Evolutionary conservation across 2,329 filamentous ascomycete genomes (phyloP).

Genomic region (Leptographium lundbergii): DNA sequence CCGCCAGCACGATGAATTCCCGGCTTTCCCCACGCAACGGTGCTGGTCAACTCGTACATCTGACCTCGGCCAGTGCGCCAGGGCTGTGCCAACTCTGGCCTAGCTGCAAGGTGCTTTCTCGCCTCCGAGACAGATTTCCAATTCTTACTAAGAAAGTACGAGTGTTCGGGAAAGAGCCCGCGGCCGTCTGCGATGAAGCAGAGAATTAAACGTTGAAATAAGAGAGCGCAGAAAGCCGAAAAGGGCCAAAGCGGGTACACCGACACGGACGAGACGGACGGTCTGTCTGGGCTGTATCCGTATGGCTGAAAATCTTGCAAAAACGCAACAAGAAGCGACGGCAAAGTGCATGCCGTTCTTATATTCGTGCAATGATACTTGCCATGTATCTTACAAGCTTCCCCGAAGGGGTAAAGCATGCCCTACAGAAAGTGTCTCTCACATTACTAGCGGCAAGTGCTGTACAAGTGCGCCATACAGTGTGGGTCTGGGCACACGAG

Average conservation of each 20-base stretch:
- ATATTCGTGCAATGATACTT: too few relatives aligned
- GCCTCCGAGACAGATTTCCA: neutral
- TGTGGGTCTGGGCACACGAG: neutral
- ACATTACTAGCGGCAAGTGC: neutral
- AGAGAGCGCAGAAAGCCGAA: neutral
- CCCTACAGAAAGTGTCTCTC: neutral
- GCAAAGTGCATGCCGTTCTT: neutral
- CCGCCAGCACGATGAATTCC: conserved; percentile 2
- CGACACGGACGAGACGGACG: neutral
- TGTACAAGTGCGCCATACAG: neutral
- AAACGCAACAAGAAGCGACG: neutral
- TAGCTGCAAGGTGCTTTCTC: neutral
- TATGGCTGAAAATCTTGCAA: neutral
- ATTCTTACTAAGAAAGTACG: neutral
- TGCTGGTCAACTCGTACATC: neutral
- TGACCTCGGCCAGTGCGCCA: neutral
- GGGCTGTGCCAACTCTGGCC: neutral
- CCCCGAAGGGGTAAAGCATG: neutral
- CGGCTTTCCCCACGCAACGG: neutral
- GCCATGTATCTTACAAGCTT: too few relatives aligned
- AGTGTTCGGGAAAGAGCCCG: neutral
- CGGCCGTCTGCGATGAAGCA: neutral
- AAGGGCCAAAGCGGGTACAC: neutral
- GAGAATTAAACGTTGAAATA: neutral
- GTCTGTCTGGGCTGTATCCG: neutral